Percentiles rank a stretch among this genome's conserved stretches.
Conservation (phyloP, 768 basidiomycete species). For the Lentinus tigrinus region DNA sequence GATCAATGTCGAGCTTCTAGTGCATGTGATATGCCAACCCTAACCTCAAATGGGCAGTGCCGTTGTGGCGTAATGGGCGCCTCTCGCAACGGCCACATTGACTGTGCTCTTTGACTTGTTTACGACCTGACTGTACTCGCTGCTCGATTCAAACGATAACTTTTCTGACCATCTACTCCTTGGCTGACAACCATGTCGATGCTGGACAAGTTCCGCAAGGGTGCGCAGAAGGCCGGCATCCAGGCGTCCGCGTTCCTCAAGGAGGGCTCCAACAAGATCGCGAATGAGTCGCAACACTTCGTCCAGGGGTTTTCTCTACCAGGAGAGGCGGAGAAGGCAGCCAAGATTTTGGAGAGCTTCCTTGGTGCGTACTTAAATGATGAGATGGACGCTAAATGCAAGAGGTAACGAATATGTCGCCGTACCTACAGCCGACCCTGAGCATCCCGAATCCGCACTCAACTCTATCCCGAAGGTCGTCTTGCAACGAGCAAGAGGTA, state of each 20-base stretch:
- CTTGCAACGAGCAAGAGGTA: slow-evolving; percentile 84
- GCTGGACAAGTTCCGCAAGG: slow-evolving; percentile 77
- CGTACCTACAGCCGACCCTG: slow-evolving; percentile 69
- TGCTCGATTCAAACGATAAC: background rate
- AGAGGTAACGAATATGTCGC: background rate
- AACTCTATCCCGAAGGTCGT: slow-evolving; percentile 94
- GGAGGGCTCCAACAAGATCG: slow-evolving; percentile 64
- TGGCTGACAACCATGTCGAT: slow-evolving; percentile 45
- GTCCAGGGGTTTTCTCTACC: slow-evolving; percentile 86
- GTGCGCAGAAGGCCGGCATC: slow-evolving; percentile 77
- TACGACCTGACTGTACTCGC: background rate
- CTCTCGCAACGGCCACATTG: slow-evolving; percentile 1
- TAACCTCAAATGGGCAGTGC: slow-evolving; percentile 9
- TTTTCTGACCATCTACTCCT: background rate
- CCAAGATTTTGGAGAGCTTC: slow-evolving; percentile 87
- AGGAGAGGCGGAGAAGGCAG: slow-evolving; percentile 92
- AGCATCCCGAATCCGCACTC: slow-evolving; percentile 83
- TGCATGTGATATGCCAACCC: slow-evolving; percentile 2
- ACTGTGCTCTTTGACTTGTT: background rate
- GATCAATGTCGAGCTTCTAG: too few species aligned
- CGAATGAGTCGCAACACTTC: slow-evolving; percentile 73
- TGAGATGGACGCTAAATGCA: background rate
- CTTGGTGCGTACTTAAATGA: slow-evolving; percentile 52
- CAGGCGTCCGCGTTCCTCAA: slow-evolving; percentile 79
- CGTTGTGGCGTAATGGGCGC: slow-evolving; percentile 18